phyloP scores from a whole-genome alignment of 1,284 basidiomycete species.

The Trametes hirsuta region DNA sequence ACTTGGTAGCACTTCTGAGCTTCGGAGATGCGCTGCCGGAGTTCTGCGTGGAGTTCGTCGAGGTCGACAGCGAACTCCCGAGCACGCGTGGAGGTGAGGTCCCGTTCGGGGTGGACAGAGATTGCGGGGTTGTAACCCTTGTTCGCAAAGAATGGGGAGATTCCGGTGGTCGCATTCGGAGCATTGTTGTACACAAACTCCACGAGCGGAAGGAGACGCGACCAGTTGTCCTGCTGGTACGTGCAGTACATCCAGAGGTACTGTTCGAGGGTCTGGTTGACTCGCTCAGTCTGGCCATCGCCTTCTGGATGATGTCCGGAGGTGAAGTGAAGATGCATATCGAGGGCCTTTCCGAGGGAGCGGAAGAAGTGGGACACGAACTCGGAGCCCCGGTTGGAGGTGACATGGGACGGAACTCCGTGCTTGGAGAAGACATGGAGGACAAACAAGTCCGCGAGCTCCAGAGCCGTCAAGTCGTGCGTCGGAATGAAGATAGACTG shows the following conservation, averaged over 20 bases:
- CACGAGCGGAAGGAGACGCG: slow-evolving; percentile 9
- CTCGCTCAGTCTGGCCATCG: slow-evolving; percentile 38
- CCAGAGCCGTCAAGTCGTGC: slow-evolving; percentile 3
- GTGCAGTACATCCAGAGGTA: slow-evolving; percentile 36
- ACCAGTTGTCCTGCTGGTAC: slow-evolving; percentile 44
- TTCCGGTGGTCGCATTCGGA: not conserved
- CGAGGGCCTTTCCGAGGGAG: slow-evolving; percentile 19
- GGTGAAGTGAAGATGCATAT: slow-evolving; percentile 11
- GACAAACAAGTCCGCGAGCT: slow-evolving; percentile 33
- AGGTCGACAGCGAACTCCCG: not conserved
- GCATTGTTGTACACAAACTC: slow-evolving; percentile 20
- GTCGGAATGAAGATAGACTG: slow-evolving; percentile 25
- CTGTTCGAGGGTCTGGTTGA: slow-evolving; percentile 41
- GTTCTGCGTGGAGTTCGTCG: slow-evolving; percentile 1
- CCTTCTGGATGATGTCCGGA: slow-evolving; percentile 14
- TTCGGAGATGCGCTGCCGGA: not conserved
- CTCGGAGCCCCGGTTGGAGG: slow-evolving; percentile 29
- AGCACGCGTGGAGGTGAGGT: not conserved
- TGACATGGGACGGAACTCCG: slow-evolving; percentile 34
- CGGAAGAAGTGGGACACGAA: slow-evolving; percentile 30
- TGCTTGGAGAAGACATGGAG: slow-evolving; percentile 34
- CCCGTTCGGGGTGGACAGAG: not conserved
- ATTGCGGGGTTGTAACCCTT: slow-evolving; percentile 7
- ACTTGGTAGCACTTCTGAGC: not conserved
- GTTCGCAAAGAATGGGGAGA: slow-evolving; percentile 8